Evolutionary conservation across 164 flowering plant genomes (phyloP).

Genomic region (Annona squamosa): DNA sequence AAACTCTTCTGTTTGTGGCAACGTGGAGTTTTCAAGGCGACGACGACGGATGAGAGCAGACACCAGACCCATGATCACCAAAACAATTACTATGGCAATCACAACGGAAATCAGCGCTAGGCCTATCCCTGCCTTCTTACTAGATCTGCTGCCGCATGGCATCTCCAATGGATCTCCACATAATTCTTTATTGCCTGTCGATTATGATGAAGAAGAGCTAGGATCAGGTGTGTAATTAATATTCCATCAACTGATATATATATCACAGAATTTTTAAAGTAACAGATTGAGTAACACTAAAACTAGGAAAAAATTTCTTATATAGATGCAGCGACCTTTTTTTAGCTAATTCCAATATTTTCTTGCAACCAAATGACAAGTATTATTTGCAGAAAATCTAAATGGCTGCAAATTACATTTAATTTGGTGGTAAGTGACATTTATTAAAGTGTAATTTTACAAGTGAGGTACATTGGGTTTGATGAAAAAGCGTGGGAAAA

Average conservation of each 20-base stretch:
- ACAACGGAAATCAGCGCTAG: constrained; percentile 10
- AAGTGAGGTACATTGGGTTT: too few relatives aligned
- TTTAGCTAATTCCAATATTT: too few relatives aligned
- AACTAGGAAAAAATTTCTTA: too few relatives aligned
- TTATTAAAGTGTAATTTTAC: too few relatives aligned
- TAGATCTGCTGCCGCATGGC: constrained; percentile 8
- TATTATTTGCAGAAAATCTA: too few relatives aligned
- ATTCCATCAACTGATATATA: neutral
- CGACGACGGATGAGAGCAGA: constrained; percentile 16
- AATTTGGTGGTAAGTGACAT: too few relatives aligned
- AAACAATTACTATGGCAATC: constrained; percentile 14
- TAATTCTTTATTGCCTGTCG: constrained; percentile 44
- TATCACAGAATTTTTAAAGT: neutral
- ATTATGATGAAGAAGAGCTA: neutral
- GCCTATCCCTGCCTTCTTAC: neutral
- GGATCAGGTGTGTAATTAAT: neutral
- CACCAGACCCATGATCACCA: constrained; percentile 16
- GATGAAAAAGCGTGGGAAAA: too few relatives aligned
- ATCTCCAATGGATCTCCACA: constrained; percentile 42
- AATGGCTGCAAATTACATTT: too few relatives aligned
- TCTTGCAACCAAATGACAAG: too few relatives aligned
- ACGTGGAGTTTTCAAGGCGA: neutral
- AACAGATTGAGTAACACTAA: too few relatives aligned
- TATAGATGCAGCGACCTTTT: too few relatives aligned
- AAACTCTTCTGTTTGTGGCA: neutral